Evolutionary conservation across 2,329 filamentous ascomycete genomes (phyloP), one percentile per base, ranked within the genome.

Genomic region (Lasiodiplodia sp.): DNA sequence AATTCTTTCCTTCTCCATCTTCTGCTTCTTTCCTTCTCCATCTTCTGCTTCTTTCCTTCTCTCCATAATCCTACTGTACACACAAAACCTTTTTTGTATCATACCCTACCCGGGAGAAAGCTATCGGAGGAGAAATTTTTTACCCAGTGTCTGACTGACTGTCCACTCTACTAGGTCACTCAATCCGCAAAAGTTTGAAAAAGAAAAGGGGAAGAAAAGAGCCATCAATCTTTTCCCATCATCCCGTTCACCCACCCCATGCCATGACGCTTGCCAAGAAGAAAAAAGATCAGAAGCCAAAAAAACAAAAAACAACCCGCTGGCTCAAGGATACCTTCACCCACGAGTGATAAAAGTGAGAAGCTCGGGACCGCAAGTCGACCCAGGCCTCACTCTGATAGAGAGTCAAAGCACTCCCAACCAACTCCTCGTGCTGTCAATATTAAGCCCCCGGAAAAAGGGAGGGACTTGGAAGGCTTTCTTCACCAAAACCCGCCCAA

Each of bases 231-330:
- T 47, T 47, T 47, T 47, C 44, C 18, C 44, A 21, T 47, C 44
- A 47, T 21, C 21, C 38, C 38, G 16, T 40, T 34, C 31, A 34
- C 44, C n/a, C 44, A 47, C 21, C n/a, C 44, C 44, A 21, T 21
- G 44, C 44, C 44, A 47, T 47, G 44, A n/a, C 44, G 44, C 44
- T 47, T 47, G 44, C 44, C 44, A 47, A 47, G 44, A 47, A 47
- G 18, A 11, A 47, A 21, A 18, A 47, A 47, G 44, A 21, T 47
- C 44, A 21, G 21, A 47, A 47, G 21, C 16, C 44, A 47, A 47
- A 11, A 47, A n/a, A 18, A 44, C 16, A 18, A 44, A 44, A 16
- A 44, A 44, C 12, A 12, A 47, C n/a, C 40, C 40, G 40, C 40
- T n/a, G 18, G 12, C 38, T 44, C 38, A 44, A 44, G 38, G 18